Evolutionary conservation across 345 rosid genomes (phyloP).

Genomic region (Populus deltoides): DNA sequence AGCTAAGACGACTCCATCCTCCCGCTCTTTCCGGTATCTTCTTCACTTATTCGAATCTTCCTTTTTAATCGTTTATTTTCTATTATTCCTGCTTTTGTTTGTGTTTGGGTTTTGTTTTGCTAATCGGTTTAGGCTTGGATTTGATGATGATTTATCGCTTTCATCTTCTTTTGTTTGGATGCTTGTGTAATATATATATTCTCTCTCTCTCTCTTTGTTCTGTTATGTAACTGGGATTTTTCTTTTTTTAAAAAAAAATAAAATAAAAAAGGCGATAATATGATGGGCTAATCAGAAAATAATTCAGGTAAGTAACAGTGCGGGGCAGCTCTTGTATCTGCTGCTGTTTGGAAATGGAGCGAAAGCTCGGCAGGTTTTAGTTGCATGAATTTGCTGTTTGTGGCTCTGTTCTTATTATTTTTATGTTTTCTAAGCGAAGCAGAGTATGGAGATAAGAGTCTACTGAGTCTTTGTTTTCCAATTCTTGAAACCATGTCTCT

Average conservation of each 20-base stretch:
- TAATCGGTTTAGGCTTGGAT: not conserved
- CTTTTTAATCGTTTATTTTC: not conserved
- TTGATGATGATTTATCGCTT: constrained; percentile 2
- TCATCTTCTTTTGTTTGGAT: not conserved
- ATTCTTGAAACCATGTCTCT: not conserved
- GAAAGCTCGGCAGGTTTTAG: not conserved
- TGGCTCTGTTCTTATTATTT: not conserved
- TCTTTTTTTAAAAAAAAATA: not conserved
- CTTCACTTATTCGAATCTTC: not conserved
- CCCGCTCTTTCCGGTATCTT: constrained; percentile 19
- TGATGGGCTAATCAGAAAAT: no score
- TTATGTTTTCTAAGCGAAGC: not conserved
- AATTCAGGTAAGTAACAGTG: no score
- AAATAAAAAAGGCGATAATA: no score
- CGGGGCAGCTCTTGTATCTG: not conserved
- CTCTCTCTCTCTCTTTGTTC: not conserved
- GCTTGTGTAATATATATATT: not conserved
- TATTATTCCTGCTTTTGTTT: not conserved
- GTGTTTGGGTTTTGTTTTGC: not conserved
- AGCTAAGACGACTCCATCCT: constrained; percentile 9
- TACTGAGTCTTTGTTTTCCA: not conserved
- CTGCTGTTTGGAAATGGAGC: not conserved
- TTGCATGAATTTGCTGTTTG: not conserved
- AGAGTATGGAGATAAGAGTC: not conserved
- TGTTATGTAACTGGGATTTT: not conserved